Conservation (phyloP, 2,329 filamentous ascomycete genomes). For the Aspergillus sergii region DNA sequence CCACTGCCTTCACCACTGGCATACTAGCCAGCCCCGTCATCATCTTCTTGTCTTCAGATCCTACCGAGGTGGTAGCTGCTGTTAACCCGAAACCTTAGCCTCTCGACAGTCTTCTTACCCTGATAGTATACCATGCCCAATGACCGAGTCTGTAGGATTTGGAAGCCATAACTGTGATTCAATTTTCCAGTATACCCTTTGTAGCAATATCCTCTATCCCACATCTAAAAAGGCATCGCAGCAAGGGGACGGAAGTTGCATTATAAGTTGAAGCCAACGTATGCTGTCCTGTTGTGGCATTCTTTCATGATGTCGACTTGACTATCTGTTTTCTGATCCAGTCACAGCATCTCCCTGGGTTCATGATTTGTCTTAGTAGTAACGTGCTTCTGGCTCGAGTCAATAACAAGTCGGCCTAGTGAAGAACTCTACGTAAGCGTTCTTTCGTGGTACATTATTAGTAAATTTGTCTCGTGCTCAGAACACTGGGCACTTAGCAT, state of each 20-base stretch:
- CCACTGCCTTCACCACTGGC: too few relatives aligned
- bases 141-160: conserved; percentile 1
- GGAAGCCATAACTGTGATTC: not conserved
- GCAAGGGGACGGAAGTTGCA: not conserved
- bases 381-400: not conserved
- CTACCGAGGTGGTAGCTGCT: not conserved
- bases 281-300: not conserved
- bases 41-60: conserved; percentile 1
- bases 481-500: too few relatives aligned
- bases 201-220: not conserved
- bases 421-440: not conserved
- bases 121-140: not conserved
- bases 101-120: not conserved
- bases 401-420: too few relatives aligned
- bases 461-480: too few relatives aligned
- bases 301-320: not conserved
- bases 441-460: not conserved
- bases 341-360: not conserved
- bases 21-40: too few relatives aligned
- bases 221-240: not conserved
- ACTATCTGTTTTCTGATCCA: not conserved
- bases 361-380: not conserved
- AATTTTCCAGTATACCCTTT: not conserved
- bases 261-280: not conserved
- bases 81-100: not conserved